A percentile compares a stretch with the other conserved stretches of the same genome.
These are phyloP conservation scores for Effrenium voratum DNA, from an alignment of 73 alveolate species.

Conservation along the genomic window DNA sequence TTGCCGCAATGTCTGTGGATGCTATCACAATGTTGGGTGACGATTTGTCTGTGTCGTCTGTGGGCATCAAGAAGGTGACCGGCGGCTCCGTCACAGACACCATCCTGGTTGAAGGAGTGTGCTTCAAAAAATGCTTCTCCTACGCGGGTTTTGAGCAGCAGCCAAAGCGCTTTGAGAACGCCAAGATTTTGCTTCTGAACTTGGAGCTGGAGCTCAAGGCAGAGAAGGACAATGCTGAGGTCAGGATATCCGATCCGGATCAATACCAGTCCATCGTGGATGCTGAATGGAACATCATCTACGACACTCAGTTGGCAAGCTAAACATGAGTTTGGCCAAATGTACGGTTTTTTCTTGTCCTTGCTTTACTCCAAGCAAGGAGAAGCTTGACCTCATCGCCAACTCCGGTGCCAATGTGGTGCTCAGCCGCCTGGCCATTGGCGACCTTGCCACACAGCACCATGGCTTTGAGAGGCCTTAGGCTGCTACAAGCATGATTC, in stretches of 20 bases:
- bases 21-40: constrained; percentile 98
- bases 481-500: not conserved
- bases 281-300: constrained; percentile 99
- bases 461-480: not conserved
- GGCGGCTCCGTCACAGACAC: constrained; percentile 97
- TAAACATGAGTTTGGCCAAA: not conserved
- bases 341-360: not conserved
- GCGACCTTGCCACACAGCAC: constrained; percentile 97
- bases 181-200: constrained; percentile 95
- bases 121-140: constrained; percentile 99
- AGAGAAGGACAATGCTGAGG: constrained; percentile 95
- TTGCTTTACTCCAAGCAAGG: constrained; percentile 14
- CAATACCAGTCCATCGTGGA: constrained; percentile 98
- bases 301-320: constrained; percentile 47
- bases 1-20: constrained; percentile 98
- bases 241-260: constrained; percentile 98
- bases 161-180: constrained; percentile 98
- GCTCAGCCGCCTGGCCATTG: constrained; percentile 98
- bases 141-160: constrained; percentile 98
- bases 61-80: constrained; percentile 97
- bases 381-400: constrained; percentile 97
- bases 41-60: constrained; percentile 94
- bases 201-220: constrained; percentile 98
- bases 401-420: constrained; percentile 98
- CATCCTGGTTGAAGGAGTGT: constrained; percentile 97